Percentiles rank a stretch among this genome's conserved stretches.
Conservation (phyloP, 228 moss, liverwort and hornwort species). For the Sphagnum magellanicum region DNA sequence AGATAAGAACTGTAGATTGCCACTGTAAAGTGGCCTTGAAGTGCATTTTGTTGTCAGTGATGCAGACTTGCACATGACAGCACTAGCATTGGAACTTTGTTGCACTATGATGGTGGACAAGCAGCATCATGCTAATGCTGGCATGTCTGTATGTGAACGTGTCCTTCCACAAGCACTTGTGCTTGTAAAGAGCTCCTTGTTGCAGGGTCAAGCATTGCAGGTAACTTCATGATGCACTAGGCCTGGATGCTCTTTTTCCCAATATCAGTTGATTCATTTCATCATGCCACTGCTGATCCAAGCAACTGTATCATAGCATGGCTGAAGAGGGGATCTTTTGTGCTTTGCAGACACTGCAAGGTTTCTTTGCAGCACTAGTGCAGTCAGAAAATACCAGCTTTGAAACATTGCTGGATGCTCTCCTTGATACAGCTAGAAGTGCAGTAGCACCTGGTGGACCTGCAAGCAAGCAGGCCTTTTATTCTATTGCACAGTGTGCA, state of each 20-base stretch:
- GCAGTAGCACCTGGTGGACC: slow-evolving; percentile 82
- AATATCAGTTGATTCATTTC: too few species aligned
- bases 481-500: slow-evolving; percentile 96
- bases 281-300: too few species aligned
- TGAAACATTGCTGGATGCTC: slow-evolving; percentile 85
- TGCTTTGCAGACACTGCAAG: slow-evolving; percentile 81
- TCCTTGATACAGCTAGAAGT: slow-evolving; percentile 89
- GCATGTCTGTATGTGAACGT: slow-evolving; percentile 80
- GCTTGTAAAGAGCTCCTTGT: slow-evolving; percentile 85
- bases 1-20: too few species aligned
- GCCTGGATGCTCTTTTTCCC: not conserved
- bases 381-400: slow-evolving; percentile 98
- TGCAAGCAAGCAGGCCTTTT: slow-evolving; percentile 98
- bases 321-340: not conserved
- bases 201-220: slow-evolving; percentile 99
- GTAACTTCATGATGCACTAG: slow-evolving; percentile 17
- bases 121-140: slow-evolving; percentile 92
- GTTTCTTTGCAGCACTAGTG: slow-evolving; percentile 93
- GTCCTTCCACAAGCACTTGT: slow-evolving; percentile 96
- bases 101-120: slow-evolving; percentile 99
- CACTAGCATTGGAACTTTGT: slow-evolving; percentile 94
- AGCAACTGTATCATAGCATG: too few species aligned
- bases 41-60: slow-evolving; percentile 46
- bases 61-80: slow-evolving; percentile 99
- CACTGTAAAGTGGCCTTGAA: too few species aligned